Conservation (phyloP, 257 asterid genomes). For the Solanum medicagineum region DNA sequence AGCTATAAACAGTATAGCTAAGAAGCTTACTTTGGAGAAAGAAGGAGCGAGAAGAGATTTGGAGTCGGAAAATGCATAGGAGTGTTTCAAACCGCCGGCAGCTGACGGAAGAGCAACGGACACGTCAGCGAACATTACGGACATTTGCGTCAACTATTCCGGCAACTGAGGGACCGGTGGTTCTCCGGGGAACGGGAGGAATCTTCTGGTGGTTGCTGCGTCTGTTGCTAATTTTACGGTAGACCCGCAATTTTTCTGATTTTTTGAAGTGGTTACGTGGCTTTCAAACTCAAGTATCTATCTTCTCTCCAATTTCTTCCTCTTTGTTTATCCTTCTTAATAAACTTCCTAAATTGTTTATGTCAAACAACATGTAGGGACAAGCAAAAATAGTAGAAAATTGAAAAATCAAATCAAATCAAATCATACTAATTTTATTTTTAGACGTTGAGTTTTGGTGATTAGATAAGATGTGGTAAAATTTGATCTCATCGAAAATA, state of each 20-base stretch:
- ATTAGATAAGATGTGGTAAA: too few species aligned
- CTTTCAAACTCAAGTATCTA: not conserved
- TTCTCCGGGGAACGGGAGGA: not conserved
- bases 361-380: too few species aligned
- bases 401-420: too few species aligned
- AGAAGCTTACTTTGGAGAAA: slow-evolving; percentile 36
- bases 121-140: slow-evolving; percentile 43
- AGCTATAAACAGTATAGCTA: not conserved
- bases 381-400: too few species aligned
- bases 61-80: slow-evolving; percentile 21
- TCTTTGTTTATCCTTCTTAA: not conserved
- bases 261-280: not conserved
- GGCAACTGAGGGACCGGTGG: not conserved
- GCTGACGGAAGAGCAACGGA: slow-evolving; percentile 33
- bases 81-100: slow-evolving; percentile 31
- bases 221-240: not conserved
- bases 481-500: too few species aligned
- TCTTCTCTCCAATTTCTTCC: not conserved
- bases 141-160: slow-evolving; percentile 25
- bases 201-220: not conserved
- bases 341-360: too few species aligned
- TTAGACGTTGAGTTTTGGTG: too few species aligned
- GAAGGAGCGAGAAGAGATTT: slow-evolving; percentile 27
- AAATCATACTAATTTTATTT: too few species aligned
- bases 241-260: not conserved